These are phyloP conservation scores for Mortierella sp. DNA, from an alignment of 371 early-diverging fungal species.

Conservation along the genomic window DNA sequence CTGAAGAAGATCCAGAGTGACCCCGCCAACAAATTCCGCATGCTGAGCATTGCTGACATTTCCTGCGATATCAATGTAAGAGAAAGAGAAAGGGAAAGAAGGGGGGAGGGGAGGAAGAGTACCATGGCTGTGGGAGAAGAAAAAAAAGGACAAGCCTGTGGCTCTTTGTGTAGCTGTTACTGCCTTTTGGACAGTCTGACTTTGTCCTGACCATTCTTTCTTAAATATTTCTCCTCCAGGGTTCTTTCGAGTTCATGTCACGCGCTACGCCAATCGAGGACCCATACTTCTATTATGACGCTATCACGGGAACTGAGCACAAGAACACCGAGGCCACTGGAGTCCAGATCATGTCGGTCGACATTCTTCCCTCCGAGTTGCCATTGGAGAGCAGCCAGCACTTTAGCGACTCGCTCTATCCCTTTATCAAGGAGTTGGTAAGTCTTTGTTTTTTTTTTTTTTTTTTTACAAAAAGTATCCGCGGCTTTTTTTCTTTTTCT, in stretches of 20 bases:
- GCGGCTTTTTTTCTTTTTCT: too few relatives aligned
- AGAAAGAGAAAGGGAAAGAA: too few relatives aligned
- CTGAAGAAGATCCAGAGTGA: conserved; percentile 69
- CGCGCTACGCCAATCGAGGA: conserved; percentile 89
- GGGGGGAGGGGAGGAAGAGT: too few relatives aligned
- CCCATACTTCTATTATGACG: conserved; percentile 94
- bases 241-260: conserved; percentile 93
- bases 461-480: not conserved
- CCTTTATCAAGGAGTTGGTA: conserved; percentile 85
- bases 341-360: conserved; percentile 95
- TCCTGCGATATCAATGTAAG: conserved; percentile 92
- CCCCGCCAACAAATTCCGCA: conserved; percentile 69
- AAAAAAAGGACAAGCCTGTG: not conserved
- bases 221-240: conserved; percentile 54
- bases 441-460: conserved; percentile 16
- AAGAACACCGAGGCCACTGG: conserved; percentile 82
- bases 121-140: too few relatives aligned
- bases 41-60: conserved; percentile 93
- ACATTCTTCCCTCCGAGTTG: conserved; percentile 96
- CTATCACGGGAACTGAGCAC: conserved; percentile 76
- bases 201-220: not conserved
- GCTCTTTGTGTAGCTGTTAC: not conserved
- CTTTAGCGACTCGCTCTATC: conserved; percentile 89
- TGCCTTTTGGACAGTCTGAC: too few relatives aligned
- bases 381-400: conserved; percentile 93